Evolutionary conservation across 2,329 filamentous ascomycete genomes (phyloP).

Genomic region (Tolypocladium tundrense): DNA sequence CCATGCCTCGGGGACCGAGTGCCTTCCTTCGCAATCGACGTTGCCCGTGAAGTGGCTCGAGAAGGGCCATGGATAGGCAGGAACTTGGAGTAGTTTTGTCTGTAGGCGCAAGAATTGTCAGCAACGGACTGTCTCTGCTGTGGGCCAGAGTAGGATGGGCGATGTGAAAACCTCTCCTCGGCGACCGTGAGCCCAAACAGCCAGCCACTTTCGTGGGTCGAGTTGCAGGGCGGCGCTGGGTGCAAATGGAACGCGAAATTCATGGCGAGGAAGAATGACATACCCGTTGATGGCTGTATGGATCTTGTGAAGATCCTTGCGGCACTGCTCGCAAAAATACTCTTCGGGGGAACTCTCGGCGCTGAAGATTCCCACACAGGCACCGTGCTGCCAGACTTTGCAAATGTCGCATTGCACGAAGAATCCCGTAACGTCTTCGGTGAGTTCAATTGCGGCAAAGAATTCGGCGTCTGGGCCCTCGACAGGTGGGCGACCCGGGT

Average conservation of each 20-base stretch:
- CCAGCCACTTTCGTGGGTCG: not conserved
- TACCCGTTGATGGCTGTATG: conserved; percentile 77
- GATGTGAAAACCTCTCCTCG: not conserved
- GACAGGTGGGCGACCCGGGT: conserved; percentile 69
- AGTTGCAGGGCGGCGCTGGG: not conserved
- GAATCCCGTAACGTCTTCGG: conserved; percentile 83
- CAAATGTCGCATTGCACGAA: conserved; percentile 98
- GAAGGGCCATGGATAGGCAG: conserved; percentile 48
- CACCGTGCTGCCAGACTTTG: conserved; percentile 98
- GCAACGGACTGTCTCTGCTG: conserved; percentile 8
- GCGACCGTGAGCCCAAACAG: not conserved
- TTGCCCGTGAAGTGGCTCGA: conserved; percentile 49
- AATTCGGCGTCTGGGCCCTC: conserved; percentile 48
- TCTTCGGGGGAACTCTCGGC: conserved; percentile 89
- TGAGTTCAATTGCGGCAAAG: conserved; percentile 51
- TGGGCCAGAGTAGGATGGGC: not conserved
- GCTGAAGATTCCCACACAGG: conserved; percentile 93
- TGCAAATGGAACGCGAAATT: not conserved
- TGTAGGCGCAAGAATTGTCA: conserved; percentile 29
- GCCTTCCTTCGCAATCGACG: conserved; percentile 55
- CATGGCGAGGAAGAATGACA: conserved; percentile 23
- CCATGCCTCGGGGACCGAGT: conserved; percentile 42
- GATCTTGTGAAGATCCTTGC: conserved; percentile 82
- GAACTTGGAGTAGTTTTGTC: conserved; percentile 58
- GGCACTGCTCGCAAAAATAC: conserved; percentile 95